Evolutionary conservation across 495 filamentous ascomycete species (phyloP).

Genomic region (Penicillium arizonense): DNA sequence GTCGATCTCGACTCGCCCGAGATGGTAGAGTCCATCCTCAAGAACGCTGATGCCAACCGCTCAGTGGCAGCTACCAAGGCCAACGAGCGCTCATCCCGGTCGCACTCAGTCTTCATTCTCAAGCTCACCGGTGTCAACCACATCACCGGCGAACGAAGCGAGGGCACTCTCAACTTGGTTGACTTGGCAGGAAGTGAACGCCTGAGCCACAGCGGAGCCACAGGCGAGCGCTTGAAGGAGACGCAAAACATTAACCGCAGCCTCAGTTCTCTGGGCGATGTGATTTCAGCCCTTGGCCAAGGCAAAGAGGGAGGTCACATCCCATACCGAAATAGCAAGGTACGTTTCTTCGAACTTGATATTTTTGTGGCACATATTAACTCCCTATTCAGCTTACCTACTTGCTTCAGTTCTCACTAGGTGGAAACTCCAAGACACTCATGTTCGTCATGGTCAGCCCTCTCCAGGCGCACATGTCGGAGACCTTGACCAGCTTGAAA

Average conservation of each 20-base stretch:
- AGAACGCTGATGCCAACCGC: conserved; percentile 75
- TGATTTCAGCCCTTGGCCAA: conserved; percentile 85
- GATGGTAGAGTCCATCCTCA: conserved; percentile 76
- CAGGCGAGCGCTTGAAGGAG: conserved; percentile 84
- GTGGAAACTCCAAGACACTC: conserved; percentile 94
- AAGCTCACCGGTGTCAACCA: conserved; percentile 79
- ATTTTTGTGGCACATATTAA: conserved; percentile 1
- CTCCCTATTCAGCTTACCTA: conserved; percentile 70
- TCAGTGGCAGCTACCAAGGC: conserved; percentile 94
- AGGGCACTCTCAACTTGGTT: conserved; percentile 94
- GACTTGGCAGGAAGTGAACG: conserved; percentile 94
- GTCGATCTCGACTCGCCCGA: conserved; percentile 74
- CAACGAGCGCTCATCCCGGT: conserved; percentile 90
- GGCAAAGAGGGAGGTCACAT: conserved; percentile 84
- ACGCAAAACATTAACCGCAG: conserved; percentile 97
- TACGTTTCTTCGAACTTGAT: conserved; percentile 29
- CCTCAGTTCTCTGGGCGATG: conserved; percentile 88
- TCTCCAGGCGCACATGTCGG: conserved; percentile 82
- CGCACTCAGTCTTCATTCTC: conserved; percentile 95
- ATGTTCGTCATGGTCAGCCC: conserved; percentile 99
- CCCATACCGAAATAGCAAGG: conserved; percentile 94
- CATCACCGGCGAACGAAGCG: conserved; percentile 77
- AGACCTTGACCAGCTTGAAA: conserved; percentile 92
- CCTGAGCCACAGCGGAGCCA: conserved; percentile 77
- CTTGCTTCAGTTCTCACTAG: conserved; percentile 89